Conservation (phyloP, 129 eudicot genomes). For the Centaurea solstitialis region DNA sequence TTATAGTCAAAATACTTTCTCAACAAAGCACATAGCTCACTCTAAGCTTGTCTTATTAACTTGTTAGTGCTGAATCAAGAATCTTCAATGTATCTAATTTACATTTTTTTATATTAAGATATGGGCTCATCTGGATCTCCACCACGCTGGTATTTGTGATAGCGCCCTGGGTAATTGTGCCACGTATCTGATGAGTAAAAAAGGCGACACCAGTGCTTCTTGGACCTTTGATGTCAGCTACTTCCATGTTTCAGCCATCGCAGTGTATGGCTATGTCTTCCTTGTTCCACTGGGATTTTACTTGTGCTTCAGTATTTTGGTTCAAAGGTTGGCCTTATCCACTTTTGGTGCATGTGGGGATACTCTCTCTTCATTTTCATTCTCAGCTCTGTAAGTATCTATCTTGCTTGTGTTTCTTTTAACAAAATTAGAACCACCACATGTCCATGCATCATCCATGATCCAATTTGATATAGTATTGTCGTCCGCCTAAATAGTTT, state of each 20-base stretch:
- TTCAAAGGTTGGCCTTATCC: constrained; percentile 75
- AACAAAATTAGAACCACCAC: neutral
- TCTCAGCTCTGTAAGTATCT: constrained; percentile 72
- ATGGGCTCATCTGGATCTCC: constrained; percentile 96
- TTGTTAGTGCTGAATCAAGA: neutral
- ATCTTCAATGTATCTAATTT: neutral
- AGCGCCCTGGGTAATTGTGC: constrained; percentile 85
- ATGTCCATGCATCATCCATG: neutral
- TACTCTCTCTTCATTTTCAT: constrained; percentile 89
- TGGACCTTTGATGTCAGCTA: constrained; percentile 95
- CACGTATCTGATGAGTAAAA: constrained; percentile 69
- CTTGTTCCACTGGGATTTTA: constrained; percentile 86
- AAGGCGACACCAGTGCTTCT: constrained; percentile 44
- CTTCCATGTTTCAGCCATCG: constrained; percentile 70
- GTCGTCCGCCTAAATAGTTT: neutral
- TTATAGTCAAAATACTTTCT: neutral
- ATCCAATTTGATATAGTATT: neutral
- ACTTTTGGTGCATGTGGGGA: constrained; percentile 99
- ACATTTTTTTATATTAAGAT: constrained; percentile 41
- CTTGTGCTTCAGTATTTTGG: constrained; percentile 95
- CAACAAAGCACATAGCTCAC: neutral
- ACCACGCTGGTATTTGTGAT: constrained; percentile 88
- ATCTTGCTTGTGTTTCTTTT: constrained; percentile 3
- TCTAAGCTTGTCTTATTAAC: neutral
- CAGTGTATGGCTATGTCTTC: constrained; percentile 80